Conservation (phyloP, 1,284 basidiomycete species). For the Ustilago hordei region DNA sequence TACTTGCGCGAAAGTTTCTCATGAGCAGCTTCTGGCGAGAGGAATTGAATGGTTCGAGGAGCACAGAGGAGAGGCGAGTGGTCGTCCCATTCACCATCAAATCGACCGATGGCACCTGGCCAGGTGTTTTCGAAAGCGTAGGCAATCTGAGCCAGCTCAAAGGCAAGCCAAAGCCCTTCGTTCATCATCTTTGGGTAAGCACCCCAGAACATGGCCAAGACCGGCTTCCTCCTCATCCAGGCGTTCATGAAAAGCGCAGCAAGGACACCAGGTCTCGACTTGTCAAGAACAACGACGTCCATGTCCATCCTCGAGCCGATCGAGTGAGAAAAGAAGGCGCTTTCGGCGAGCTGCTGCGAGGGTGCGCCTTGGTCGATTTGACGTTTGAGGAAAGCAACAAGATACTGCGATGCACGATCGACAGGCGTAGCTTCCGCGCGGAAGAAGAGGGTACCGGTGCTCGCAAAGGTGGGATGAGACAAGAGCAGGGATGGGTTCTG, state of each 20-base stretch:
- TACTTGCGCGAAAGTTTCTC: conserved; percentile 31
- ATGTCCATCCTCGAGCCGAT: conserved; percentile 45
- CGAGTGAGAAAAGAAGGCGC: conserved; percentile 33
- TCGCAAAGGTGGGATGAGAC: conserved; percentile 30
- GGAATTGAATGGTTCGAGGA: conserved; percentile 39
- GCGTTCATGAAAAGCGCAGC: conserved; percentile 45
- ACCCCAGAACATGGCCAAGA: conserved; percentile 35
- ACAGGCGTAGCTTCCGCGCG: conserved; percentile 39
- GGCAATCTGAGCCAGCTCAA: conserved; percentile 34
- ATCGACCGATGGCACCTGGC: conserved; percentile 42
- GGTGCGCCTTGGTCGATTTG: conserved; percentile 42
- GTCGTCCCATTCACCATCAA: conserved; percentile 48
- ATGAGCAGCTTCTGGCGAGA: conserved; percentile 32
- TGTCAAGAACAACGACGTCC: conserved; percentile 48
- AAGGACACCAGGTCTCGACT: conserved; percentile 39
- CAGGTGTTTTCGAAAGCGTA: conserved; percentile 49
- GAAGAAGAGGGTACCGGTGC: conserved; percentile 49
- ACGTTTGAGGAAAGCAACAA: conserved; percentile 48
- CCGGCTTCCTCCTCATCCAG: conserved; percentile 30
- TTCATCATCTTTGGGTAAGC: conserved; percentile 31
- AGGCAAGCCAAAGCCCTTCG: conserved; percentile 44
- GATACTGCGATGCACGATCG: conserved; percentile 35
- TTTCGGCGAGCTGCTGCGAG: conserved; percentile 28
- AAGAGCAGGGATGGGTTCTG: conserved; percentile 34
- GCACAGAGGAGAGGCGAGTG: conserved; percentile 39